Evolutionary conservation across 2,329 filamentous ascomycete species (phyloP).

Genomic region (Phyllosticta citrichinensis): DNA sequence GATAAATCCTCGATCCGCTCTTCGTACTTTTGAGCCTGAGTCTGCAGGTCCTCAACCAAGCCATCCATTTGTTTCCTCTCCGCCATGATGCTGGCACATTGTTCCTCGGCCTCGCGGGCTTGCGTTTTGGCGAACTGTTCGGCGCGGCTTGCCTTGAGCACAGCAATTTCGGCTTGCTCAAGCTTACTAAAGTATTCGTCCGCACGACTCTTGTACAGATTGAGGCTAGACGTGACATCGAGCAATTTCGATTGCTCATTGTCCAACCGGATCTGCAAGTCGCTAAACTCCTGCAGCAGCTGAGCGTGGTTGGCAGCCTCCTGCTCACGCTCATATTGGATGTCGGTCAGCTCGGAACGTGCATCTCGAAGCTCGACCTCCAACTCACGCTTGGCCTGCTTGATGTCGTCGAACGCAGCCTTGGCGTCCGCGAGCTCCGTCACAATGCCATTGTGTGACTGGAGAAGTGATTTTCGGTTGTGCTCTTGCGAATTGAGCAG

Average conservation of each 20-base stretch:
- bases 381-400: conserved; percentile 65
- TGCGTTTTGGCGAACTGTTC: conserved; percentile 92
- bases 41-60: conserved; percentile 79
- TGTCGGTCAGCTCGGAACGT: conserved; percentile 72
- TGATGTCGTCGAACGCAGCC: conserved; percentile 74
- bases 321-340: conserved; percentile 69
- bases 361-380: conserved; percentile 83
- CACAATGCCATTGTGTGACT: conserved; percentile 76
- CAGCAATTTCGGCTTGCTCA: conserved; percentile 91
- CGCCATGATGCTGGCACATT: conserved; percentile 78
- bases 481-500: conserved; percentile 89
- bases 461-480: conserved; percentile 68
- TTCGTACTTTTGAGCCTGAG: conserved; percentile 79
- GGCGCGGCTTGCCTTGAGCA: conserved; percentile 81
- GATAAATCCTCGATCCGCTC: conserved; percentile 86
- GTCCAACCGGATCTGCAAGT: conserved; percentile 87
- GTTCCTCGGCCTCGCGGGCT: conserved; percentile 83
- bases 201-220: conserved; percentile 80
- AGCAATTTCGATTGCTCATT: conserved; percentile 75
- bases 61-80: conserved; percentile 86
- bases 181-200: conserved; percentile 97
- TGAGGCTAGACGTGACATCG: conserved; percentile 75
- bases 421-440: conserved; percentile 81
- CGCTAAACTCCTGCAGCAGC: conserved; percentile 82
- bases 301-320: conserved; percentile 81